Base-by-base conservation (phyloP, 495 filamentous ascomycete genomes). In the Podospora tetraspora region DNA sequence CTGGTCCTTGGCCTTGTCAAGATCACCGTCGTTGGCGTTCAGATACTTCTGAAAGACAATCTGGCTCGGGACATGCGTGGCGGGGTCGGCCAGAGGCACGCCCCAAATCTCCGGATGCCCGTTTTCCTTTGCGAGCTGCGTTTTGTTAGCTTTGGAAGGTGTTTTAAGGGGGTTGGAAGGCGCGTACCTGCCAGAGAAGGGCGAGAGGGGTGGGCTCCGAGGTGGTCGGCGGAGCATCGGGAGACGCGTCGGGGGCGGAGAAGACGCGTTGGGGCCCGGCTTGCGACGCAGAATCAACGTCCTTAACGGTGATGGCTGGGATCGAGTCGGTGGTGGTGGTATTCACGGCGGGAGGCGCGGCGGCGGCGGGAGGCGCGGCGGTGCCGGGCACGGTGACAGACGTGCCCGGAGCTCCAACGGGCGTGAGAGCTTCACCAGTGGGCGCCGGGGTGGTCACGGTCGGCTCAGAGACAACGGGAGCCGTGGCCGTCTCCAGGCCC, bases 21-120 rank as follows among this genome's bases (percentile, higher is more conserved):
- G 73, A 70, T 94, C 88, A 58, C 91, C 90, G 61, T 88, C 85
- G 74, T 96, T 97, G 71, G 93, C 93, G 66, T 93, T 90, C 32
- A 97, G 86, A 79, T 93, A 97, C 81, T 97, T 97, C 74, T 96
- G 92, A 63, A 96, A 78, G 59, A 97, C 85, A 68, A 96, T 87
- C 72, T 87, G 87, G n/a, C 89, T 94, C 59, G 87, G 88, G 58
- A 93, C 80, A 72, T 91, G 85, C 6, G 73, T 79, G 0, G 72
- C 75, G 19, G 81, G 81, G 57, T 87, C 84, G 62, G 82, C 82
- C 60, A 87, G 77, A 10, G 80, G 77, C 57, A 97, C 85, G 13
- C 93, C 93, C 88, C 92, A 97, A 81, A 96, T 87, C 77, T 95
- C 91, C 56, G 78, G 75, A 73, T 94, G 83, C 34, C 72, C 72